Evolutionary conservation across 352 stramenopile genomes (phyloP).

Genomic region (Globisporangium recalcitrans): DNA sequence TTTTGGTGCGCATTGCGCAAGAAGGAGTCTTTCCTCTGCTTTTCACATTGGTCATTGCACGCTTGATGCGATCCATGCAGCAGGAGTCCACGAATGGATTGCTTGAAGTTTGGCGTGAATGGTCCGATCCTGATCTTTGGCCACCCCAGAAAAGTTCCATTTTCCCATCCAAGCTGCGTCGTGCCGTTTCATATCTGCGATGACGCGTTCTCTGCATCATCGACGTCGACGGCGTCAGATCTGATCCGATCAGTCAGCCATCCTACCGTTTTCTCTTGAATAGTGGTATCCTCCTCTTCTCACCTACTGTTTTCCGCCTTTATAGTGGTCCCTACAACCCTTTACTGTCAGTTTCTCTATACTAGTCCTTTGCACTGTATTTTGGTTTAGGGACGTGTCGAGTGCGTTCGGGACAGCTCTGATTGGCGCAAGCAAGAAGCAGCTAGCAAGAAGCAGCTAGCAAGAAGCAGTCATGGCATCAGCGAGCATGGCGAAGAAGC

Average conservation of each 20-base stretch:
- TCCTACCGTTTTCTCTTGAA: not conserved
- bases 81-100: too few species aligned
- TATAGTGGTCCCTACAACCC: not conserved
- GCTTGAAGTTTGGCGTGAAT: not conserved
- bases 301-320: not conserved
- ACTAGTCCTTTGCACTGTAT: not conserved
- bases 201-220: not conserved
- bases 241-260: not conserved
- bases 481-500: constrained; percentile 12
- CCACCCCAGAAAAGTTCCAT: not conserved
- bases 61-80: too few species aligned
- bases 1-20: not conserved
- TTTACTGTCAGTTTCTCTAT: not conserved
- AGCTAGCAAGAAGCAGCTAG: not conserved
- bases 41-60: too few species aligned
- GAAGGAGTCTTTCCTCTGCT: too few species aligned
- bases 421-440: constrained; percentile 4
- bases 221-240: not conserved
- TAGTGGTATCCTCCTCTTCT: not conserved
- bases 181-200: not conserved
- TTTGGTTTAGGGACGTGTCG: not conserved
- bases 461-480: constrained; percentile 3
- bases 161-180: not conserved
- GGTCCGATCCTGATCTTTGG: not conserved
- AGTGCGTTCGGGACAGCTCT: constrained; percentile 9